Percentiles rank a stretch among this genome's conserved stretches.
Conservation (phyloP, 306 rosid genomes). For the Medicago truncatula region DNA sequence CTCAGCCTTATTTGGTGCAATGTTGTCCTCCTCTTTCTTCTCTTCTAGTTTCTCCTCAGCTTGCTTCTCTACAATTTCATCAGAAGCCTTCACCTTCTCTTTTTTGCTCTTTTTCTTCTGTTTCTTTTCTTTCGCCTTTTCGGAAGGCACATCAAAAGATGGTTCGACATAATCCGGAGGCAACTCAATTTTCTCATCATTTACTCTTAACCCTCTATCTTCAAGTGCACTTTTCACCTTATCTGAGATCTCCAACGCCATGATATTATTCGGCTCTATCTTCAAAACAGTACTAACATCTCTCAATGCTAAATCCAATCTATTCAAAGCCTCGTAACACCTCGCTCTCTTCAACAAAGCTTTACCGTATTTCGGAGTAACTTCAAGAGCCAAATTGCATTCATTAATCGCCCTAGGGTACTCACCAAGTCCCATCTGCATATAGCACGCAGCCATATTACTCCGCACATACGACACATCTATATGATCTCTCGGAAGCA, state of each 20-base stretch:
- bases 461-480: conserved; percentile 88
- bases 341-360: conserved; percentile 92
- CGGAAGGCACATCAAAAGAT: conserved; percentile 36
- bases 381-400: conserved; percentile 89
- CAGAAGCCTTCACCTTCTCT: conserved; percentile 46
- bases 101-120: conserved; percentile 66
- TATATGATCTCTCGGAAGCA: conserved; percentile 78
- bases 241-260: conserved; percentile 79
- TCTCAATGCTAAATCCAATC: conserved; percentile 80
- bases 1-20: conserved; percentile 23
- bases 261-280: conserved; percentile 78
- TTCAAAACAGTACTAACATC: conserved; percentile 72
- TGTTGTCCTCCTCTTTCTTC: conserved; percentile 38
- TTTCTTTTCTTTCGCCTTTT: conserved; percentile 62
- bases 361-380: conserved; percentile 78
- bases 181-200: conserved; percentile 64
- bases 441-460: conserved; percentile 89
- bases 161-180: conserved; percentile 79
- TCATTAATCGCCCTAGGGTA: conserved; percentile 89
- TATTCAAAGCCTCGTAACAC: conserved; percentile 87
- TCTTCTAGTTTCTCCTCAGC: conserved; percentile 39
- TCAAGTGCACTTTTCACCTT: conserved; percentile 69
- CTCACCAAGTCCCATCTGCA: conserved; percentile 90
- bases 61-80: conserved; percentile 38
- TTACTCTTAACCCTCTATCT: conserved; percentile 69